A percentile compares a stretch with the other conserved stretches of the same genome.
Evolutionary conservation across 1,139 yeast genomes (phyloP).

Genomic region (Nakaseomyces bracarensis): DNA sequence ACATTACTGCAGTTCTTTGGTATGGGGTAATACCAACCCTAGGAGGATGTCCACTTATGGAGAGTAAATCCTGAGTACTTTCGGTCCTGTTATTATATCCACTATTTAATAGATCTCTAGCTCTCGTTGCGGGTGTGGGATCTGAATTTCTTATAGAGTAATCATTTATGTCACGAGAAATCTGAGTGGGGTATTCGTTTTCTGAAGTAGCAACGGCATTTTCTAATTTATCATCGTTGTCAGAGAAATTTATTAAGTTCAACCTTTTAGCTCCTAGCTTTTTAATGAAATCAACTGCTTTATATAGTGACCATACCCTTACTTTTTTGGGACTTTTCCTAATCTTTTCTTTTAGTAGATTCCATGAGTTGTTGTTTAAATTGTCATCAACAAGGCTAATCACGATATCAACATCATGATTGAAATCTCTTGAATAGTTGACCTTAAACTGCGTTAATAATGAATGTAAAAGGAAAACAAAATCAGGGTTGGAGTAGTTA

Average conservation of each 20-base stretch:
- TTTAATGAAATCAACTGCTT: constrained; percentile 13
- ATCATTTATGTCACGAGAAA: no score
- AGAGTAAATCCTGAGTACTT: no score
- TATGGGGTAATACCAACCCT: no score
- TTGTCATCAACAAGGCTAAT: not conserved
- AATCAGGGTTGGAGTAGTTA: not conserved
- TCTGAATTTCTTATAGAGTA: no score
- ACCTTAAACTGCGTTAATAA: not conserved
- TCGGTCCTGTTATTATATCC: no score
- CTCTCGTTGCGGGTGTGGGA: no score
- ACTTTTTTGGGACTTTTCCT: constrained; percentile 9
- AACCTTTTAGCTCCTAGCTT: constrained; percentile 11
- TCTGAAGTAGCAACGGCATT: no score
- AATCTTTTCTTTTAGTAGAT: not conserved
- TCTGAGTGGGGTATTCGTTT: no score
- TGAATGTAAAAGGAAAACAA: not conserved
- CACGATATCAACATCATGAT: not conserved
- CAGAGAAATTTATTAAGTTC: not conserved
- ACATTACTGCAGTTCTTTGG: no score
- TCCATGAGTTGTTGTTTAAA: not conserved
- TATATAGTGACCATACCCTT: constrained; percentile 17
- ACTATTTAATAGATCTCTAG: no score
- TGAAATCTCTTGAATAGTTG: not conserved
- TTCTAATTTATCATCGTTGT: not conserved
- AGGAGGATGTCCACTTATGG: no score